Evolutionary conservation across 1,284 basidiomycete genomes (phyloP).

Genomic region (Tilletia setariae): DNA sequence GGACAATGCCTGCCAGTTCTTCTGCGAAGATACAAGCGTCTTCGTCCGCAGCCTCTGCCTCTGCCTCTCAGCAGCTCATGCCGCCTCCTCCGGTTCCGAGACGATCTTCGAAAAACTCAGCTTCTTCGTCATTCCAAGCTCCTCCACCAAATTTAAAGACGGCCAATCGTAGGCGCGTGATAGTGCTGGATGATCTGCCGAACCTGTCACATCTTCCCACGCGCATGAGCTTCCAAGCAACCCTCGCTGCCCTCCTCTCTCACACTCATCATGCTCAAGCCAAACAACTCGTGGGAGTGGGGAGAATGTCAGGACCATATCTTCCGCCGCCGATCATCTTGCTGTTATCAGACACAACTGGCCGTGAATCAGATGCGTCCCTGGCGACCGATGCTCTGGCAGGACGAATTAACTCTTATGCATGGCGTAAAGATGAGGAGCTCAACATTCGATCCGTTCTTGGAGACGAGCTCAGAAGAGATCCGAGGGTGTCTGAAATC

Average conservation of each 20-base stretch:
- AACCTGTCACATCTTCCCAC: constrained; percentile 69
- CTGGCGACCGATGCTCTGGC: constrained; percentile 56
- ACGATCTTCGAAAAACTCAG: neutral
- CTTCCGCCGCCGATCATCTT: constrained; percentile 67
- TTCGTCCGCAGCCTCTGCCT: neutral
- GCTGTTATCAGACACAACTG: constrained; percentile 68
- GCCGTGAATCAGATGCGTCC: neutral
- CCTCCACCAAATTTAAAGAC: neutral
- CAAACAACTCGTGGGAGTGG: neutral
- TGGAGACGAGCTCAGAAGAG: constrained; percentile 63
- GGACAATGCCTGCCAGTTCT: too few species aligned
- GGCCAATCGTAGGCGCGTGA: constrained; percentile 55
- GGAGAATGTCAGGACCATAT: neutral
- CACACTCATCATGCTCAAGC: constrained; percentile 19
- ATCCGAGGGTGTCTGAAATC: constrained; percentile 71
- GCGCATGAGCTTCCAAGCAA: constrained; percentile 70
- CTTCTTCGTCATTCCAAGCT: neutral
- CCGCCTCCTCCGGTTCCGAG: constrained; percentile 2
- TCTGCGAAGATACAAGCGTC: too few species aligned
- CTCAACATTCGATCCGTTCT: constrained; percentile 68
- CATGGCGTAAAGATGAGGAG: constrained; percentile 52
- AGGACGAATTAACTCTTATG: constrained; percentile 56
- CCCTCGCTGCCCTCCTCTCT: constrained; percentile 57
- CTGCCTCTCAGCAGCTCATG: neutral
- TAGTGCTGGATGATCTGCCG: constrained; percentile 87